These are phyloP conservation scores for Rhazya stricta DNA, from an alignment of 257 asterid genomes.

Conservation along the genomic window DNA sequence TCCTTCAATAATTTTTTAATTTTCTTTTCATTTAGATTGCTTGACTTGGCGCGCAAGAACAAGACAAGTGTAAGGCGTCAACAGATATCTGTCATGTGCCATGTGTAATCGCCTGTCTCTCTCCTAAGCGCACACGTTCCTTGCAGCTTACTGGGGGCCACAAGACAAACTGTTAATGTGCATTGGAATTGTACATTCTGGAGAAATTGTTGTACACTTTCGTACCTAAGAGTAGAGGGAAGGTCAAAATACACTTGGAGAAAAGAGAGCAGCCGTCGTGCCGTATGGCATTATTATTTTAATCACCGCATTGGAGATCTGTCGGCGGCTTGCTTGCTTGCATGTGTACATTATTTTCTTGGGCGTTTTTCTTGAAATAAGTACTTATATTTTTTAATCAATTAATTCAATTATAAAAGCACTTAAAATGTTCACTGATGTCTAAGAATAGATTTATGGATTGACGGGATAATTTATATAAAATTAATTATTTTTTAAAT, in stretches of 20 bases:
- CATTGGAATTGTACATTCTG: not conserved
- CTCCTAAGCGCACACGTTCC: not conserved
- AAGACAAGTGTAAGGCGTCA: conserved; percentile 6
- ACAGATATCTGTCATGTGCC: not conserved
- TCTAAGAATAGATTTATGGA: no score
- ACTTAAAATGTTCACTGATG: no score
- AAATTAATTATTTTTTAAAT: no score
- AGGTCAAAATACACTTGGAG: not conserved
- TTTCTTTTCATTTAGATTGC: not conserved
- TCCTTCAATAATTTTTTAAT: not conserved
- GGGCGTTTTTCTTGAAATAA: no score
- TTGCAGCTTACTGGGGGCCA: not conserved
- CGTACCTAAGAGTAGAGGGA: not conserved
- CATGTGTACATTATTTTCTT: no score
- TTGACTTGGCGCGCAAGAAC: conserved; percentile 14
- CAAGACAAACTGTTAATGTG: not conserved
- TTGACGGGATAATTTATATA: no score
- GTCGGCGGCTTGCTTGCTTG: no score
- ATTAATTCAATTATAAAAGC: no score
- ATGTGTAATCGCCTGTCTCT: conserved; percentile 6
- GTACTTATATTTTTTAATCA: no score
- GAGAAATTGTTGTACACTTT: not conserved
- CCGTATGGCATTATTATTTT: not conserved
- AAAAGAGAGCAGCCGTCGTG: not conserved
- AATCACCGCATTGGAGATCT: no score